These are phyloP conservation scores for Lepiota subincarnata DNA, from an alignment of 768 basidiomycete genomes.

Conservation along the genomic window DNA sequence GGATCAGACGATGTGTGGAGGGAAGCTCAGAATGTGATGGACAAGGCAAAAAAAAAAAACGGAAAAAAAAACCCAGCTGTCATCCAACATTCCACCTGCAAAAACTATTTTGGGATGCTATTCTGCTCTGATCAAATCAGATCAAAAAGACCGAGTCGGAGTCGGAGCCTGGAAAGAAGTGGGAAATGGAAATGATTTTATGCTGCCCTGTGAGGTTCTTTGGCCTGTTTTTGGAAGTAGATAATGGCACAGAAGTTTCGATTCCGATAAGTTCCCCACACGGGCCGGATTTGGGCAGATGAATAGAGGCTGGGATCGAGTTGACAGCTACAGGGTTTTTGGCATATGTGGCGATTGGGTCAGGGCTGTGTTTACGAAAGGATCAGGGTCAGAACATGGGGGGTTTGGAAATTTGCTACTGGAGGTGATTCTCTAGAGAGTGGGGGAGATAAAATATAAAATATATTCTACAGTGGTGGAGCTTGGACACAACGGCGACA, in stretches of 20 bases:
- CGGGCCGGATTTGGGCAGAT: neutral
- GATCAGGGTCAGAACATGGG: too few species aligned
- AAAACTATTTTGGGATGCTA: neutral
- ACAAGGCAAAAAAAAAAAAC: too few species aligned
- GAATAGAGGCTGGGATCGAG: neutral
- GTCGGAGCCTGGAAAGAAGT: neutral
- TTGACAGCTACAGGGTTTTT: too few species aligned
- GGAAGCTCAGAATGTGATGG: too few species aligned
- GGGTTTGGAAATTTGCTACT: neutral
- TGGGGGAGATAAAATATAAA: too few species aligned
- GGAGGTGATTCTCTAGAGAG: neutral
- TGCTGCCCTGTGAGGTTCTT: neutral
- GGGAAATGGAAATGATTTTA: neutral
- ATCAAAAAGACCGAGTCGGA: constrained; percentile 10
- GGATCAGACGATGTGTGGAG: too few species aligned
- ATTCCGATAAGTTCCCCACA: neutral
- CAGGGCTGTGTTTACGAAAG: too few species aligned
- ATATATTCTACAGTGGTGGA: too few species aligned
- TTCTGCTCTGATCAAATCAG: constrained; percentile 6
- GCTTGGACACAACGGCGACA: too few species aligned
- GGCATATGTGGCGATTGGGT: too few species aligned
- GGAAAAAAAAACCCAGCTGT: too few species aligned
- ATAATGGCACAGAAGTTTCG: neutral
- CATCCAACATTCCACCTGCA: neutral
- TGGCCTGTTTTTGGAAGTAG: neutral